These are phyloP conservation scores for Arabis hirsuta DNA, from an alignment of 345 rosid species.

Conservation along the genomic window DNA sequence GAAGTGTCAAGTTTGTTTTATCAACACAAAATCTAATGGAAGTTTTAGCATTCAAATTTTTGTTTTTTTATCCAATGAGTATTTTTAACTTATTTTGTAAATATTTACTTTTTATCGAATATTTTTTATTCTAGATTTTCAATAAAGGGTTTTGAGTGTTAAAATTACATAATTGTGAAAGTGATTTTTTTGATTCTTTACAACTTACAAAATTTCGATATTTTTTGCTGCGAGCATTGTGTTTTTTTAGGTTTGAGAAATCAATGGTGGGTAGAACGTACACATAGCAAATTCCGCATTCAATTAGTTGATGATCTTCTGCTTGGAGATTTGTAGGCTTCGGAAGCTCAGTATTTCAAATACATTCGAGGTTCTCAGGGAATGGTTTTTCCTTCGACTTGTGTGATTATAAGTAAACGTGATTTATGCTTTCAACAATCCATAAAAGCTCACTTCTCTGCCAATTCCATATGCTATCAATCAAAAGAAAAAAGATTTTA, in stretches of 20 bases:
- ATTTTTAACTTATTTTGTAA: no score
- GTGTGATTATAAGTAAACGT: neutral
- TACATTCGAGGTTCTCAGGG: constrained; percentile 57
- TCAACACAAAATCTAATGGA: no score
- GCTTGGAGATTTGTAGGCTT: constrained; percentile 44
- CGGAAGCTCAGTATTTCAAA: constrained; percentile 60
- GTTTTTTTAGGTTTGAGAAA: constrained; percentile 1
- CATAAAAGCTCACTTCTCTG: neutral
- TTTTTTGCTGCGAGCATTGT: neutral
- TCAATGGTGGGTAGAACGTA: constrained; percentile 74
- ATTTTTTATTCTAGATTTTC: no score
- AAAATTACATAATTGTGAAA: no score
- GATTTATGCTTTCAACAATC: constrained; percentile 3
- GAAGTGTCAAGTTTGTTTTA: no score
- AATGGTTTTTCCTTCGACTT: constrained; percentile 63
- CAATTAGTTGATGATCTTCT: constrained; percentile 48
- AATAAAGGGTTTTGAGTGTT: no score
- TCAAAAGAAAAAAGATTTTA: constrained; percentile 31
- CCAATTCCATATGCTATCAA: neutral
- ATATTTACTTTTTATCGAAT: no score
- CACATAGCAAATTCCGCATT: constrained; percentile 86
- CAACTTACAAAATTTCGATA: no score
- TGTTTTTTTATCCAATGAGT: no score
- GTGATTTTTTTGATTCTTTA: no score
- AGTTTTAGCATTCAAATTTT: no score